Conservation (phyloP, 352 stramenopile species). For the Phytophthora citrophthora region DNA sequence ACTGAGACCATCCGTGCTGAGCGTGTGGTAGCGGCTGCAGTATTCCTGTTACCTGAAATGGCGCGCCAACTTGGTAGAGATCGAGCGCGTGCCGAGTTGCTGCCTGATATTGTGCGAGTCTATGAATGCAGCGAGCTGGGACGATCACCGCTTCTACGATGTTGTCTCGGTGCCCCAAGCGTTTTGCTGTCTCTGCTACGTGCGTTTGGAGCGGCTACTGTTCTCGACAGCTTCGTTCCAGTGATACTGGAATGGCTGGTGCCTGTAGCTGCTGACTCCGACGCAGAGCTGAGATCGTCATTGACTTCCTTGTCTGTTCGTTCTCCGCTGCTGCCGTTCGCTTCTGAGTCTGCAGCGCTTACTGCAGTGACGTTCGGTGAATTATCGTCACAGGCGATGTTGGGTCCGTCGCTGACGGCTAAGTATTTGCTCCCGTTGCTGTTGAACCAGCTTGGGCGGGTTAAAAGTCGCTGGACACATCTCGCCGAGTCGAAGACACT, state of each 20-base stretch:
- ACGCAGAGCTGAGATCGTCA: slow-evolving; percentile 18
- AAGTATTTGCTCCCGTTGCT: slow-evolving; percentile 71
- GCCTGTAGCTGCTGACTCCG: slow-evolving; percentile 11
- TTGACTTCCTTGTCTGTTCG: slow-evolving; percentile 20
- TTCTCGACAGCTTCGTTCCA: slow-evolving; percentile 66
- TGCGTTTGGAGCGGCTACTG: slow-evolving; percentile 49
- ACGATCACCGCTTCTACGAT: slow-evolving; percentile 27
- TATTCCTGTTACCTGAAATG: slow-evolving; percentile 65
- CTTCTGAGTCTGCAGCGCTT: slow-evolving; percentile 47
- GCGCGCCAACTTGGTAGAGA: slow-evolving; percentile 46
- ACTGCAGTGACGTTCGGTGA: slow-evolving; percentile 57
- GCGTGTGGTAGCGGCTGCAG: slow-evolving; percentile 55
- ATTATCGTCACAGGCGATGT: slow-evolving; percentile 50
- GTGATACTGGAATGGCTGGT: slow-evolving; percentile 75
- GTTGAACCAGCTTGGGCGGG: slow-evolving; percentile 58
- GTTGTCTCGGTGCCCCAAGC: slow-evolving; percentile 54
- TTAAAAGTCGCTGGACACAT: slow-evolving; percentile 65
- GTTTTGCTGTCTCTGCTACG: slow-evolving; percentile 52
- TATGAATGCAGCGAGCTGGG: slow-evolving; percentile 66
- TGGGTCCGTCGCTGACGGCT: slow-evolving; percentile 60
- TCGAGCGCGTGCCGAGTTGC: slow-evolving; percentile 37
- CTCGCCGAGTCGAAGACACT: slow-evolving; percentile 49
- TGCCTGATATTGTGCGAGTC: slow-evolving; percentile 54
- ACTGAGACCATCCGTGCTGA: slow-evolving; percentile 48
- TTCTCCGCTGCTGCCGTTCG: slow-evolving; percentile 42